Percentiles rank a stretch among this genome's conserved stretches.
Evolutionary conservation across 2,329 filamentous ascomycete species (phyloP).

Genomic region (Teratosphaeria zuluensis): DNA sequence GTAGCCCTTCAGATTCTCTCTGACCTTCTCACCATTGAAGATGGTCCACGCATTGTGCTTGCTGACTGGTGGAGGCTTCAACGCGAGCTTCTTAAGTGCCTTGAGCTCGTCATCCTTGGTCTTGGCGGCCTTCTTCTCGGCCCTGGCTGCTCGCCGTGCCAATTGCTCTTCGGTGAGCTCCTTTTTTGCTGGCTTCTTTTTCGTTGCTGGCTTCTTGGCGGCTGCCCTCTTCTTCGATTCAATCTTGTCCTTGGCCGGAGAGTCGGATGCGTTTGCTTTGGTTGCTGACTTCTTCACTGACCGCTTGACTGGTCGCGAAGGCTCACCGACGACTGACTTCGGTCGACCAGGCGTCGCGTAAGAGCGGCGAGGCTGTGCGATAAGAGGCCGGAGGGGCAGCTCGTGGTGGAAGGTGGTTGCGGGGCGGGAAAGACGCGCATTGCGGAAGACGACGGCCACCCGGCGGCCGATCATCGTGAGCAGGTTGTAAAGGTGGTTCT

Average conservation of each 20-base stretch:
- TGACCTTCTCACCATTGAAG: not conserved
- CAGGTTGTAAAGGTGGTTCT: not conserved
- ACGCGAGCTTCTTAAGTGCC: slow-evolving; percentile 29
- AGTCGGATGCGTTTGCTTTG: slow-evolving; percentile 9
- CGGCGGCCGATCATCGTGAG: slow-evolving; percentile 13
- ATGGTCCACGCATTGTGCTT: not conserved
- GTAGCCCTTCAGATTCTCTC: not conserved
- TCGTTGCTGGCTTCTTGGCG: not conserved
- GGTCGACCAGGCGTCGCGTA: slow-evolving; percentile 23
- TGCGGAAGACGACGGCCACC: slow-evolving; percentile 12
- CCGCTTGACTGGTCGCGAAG: slow-evolving; percentile 21
- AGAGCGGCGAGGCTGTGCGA: slow-evolving; percentile 9
- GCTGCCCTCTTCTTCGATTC: slow-evolving; percentile 10
- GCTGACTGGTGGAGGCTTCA: slow-evolving; percentile 19
- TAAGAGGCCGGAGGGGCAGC: slow-evolving; percentile 3
- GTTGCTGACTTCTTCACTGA: slow-evolving; percentile 18
- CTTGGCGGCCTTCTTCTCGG: slow-evolving; percentile 4
- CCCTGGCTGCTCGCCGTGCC: slow-evolving; percentile 7
- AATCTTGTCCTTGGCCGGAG: slow-evolving; percentile 14
- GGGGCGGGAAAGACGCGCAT: slow-evolving; percentile 13
- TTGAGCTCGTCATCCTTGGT: slow-evolving; percentile 4
- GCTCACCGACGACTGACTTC: slow-evolving; percentile 24
- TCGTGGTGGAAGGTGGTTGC: slow-evolving; percentile 5
- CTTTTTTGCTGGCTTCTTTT: slow-evolving; percentile 11
- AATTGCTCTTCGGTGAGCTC: slow-evolving; percentile 12